These are phyloP conservation scores for Cubamyces lactineus DNA, from an alignment of 768 basidiomycete species.

Conservation along the genomic window DNA sequence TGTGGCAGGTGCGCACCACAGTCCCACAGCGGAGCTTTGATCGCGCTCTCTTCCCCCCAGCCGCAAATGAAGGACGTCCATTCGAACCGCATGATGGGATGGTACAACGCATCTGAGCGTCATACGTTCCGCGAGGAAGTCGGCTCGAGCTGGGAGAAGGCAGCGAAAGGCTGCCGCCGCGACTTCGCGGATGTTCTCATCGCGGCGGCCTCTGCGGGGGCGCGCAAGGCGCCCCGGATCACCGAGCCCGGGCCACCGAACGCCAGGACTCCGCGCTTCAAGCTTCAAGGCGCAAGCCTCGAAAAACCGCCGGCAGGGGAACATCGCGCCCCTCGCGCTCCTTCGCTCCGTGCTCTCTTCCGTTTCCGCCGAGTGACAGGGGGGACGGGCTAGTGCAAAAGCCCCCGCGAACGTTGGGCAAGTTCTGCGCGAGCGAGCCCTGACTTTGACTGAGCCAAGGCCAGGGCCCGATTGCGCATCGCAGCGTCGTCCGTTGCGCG, in stretches of 20 bases:
- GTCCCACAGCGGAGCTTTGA: background rate
- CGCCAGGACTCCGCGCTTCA: no score
- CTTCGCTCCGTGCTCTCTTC: background rate
- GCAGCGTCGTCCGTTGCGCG: background rate
- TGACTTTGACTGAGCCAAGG: background rate
- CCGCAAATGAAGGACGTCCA: background rate
- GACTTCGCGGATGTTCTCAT: no score
- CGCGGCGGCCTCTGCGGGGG: no score
- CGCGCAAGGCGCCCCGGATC: no score
- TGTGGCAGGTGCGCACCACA: background rate
- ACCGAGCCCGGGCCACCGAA: no score
- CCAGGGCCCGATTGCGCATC: conserved; percentile 4
- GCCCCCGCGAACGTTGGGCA: conserved; percentile 10
- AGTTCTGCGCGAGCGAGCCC: conserved; percentile 3
- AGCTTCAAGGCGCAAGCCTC: background rate
- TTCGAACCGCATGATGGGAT: background rate
- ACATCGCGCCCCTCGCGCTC: background rate
- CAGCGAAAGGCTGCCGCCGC: background rate
- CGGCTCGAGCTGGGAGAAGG: background rate
- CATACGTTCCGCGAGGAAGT: background rate
- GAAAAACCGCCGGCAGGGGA: background rate
- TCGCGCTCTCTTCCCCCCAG: background rate
- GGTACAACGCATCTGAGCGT: background rate
- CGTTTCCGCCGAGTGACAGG: background rate
- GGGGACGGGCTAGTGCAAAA: background rate